A percentile compares a stretch with the other conserved stretches of the same genome.
Conservation (phyloP, 1,284 basidiomycete genomes). For the Puccinia novopanici region DNA sequence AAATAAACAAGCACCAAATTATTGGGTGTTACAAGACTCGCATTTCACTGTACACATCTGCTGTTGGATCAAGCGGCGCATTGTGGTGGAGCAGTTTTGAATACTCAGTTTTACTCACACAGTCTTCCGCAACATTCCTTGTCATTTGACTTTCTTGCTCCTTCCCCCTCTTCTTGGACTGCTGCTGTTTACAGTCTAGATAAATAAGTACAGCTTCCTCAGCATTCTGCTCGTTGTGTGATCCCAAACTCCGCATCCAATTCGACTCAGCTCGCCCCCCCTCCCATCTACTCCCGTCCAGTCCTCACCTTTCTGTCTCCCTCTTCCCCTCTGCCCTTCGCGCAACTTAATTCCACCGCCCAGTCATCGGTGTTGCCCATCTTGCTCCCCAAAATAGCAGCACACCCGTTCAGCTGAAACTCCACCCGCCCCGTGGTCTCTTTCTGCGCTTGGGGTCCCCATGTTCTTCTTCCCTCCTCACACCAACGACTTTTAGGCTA, state of each 20-base stretch:
- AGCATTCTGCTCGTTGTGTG: slow-evolving; percentile 34
- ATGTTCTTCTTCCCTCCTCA: background rate
- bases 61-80: background rate
- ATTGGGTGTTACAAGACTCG: slow-evolving; percentile 10
- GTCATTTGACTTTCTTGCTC: slow-evolving; percentile 14
- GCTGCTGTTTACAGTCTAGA: slow-evolving; percentile 14
- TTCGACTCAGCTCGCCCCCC: slow-evolving; percentile 10
- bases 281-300: background rate
- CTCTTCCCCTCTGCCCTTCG: background rate
- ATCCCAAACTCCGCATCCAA: slow-evolving; percentile 47
- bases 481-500: background rate
- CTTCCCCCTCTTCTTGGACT: slow-evolving; percentile 22
- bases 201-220: slow-evolving; percentile 1
- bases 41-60: slow-evolving; percentile 20
- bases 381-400: background rate
- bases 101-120: slow-evolving; percentile 4
- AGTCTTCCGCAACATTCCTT: slow-evolving; percentile 30
- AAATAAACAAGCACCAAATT: background rate
- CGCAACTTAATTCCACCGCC: background rate
- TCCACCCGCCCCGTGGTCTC: background rate
- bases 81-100: background rate
- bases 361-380: background rate
- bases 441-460: background rate
- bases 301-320: background rate
- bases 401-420: background rate